These are phyloP conservation scores for Lecanosticta acicola DNA, from an alignment of 2,329 filamentous ascomycete genomes.

Conservation along the genomic window DNA sequence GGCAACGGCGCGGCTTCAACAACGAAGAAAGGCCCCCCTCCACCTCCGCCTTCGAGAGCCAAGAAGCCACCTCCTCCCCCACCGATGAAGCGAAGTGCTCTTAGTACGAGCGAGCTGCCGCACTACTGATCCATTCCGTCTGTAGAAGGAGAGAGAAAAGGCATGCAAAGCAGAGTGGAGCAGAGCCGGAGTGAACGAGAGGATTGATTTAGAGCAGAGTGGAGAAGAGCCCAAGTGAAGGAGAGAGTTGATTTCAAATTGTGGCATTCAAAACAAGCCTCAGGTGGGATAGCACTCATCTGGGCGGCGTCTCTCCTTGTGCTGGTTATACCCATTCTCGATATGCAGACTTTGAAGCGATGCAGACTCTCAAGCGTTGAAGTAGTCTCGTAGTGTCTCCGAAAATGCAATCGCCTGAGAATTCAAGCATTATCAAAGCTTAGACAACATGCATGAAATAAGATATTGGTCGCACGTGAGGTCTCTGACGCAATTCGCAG, in stretches of 20 bases:
- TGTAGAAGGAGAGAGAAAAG: neutral
- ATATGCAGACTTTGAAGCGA: neutral
- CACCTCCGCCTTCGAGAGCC: conserved; percentile 50
- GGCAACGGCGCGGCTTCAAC: conserved; percentile 28
- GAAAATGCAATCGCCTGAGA: too few relatives aligned
- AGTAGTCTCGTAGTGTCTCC: too few relatives aligned
- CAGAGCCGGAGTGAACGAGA: too few relatives aligned
- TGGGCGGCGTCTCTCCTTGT: neutral
- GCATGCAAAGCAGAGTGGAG: neutral
- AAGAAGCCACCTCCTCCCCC: conserved; percentile 61
- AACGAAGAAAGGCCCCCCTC: conserved; percentile 58
- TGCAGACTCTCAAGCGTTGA: too few relatives aligned
- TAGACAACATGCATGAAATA: too few relatives aligned
- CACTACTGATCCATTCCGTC: conserved; percentile 22
- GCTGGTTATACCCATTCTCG: conserved; percentile 2
- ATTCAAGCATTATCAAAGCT: too few relatives aligned
- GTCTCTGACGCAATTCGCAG: neutral
- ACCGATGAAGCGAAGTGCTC: conserved; percentile 55
- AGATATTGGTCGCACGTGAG: neutral
- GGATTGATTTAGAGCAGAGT: too few relatives aligned
- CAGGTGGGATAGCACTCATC: neutral
- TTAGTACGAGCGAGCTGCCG: conserved; percentile 38
- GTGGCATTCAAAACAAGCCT: neutral
- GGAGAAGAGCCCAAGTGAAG: neutral
- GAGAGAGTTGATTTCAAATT: too few relatives aligned